Evolutionary conservation across 2,329 filamentous ascomycete species (phyloP), one percentile per base, ranked within the genome.

Genomic region (Ophiocordyceps camponoti-leonardi): DNA sequence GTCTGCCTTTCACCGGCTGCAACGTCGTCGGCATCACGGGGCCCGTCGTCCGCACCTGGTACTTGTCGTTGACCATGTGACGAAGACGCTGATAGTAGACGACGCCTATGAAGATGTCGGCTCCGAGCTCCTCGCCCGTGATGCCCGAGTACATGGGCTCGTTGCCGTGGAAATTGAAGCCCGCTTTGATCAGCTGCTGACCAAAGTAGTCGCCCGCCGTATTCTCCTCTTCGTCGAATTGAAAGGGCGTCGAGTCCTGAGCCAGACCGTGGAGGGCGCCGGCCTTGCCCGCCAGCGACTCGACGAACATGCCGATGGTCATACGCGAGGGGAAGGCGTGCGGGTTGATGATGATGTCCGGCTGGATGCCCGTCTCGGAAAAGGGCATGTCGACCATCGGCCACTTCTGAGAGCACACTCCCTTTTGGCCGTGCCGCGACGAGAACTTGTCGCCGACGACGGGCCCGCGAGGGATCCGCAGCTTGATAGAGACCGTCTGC

Each of bases 11-110:
- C 71, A 98, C 92, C 39, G 92, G 92, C 61, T 98, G 92, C 30
- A 90, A 88, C 0, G 90, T 96, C 16, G 92, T 78, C 22, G 82
- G 77, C 46, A 92, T 92, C 41, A 95, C 83, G 1, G 88, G 88
- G 46, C 92, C 92, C 0, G 92, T 96, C 3, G 92, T 96, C 64
- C 92, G 81, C 46, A 96, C 92, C 64, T 98, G 92, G 72, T 85
- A 98, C 67, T 98, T 98, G 66, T 98, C 92, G 75, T 95, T 96
- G 47, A 98, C 92, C 92, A 98, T 98, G 80, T 98, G 92, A 61
- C 92, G 76, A 49, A 98, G 75, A 63, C 92, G 81, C 67, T 98
- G 92, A 72, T 98, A 98, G 72, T 96, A 96, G 49, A 98, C 92
- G 12, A 95, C 81, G 42, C 92, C 92, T 48, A 96, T 78, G 67